phyloP scores from a whole-genome alignment of 352 stramenopile genomes.

The Globisporangium mamillatum region DNA sequence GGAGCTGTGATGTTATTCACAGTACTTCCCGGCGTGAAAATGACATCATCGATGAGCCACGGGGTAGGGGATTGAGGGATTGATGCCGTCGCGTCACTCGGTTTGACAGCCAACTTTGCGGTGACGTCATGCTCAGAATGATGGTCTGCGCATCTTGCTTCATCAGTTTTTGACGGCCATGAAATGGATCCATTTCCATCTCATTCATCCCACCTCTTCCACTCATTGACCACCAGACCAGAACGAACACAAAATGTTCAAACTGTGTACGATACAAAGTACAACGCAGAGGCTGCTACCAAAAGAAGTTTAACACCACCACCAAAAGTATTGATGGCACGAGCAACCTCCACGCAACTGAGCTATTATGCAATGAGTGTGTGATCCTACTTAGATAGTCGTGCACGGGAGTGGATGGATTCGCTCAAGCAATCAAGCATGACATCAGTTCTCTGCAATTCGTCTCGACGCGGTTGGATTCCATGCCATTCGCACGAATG shows the following conservation, averaged over 20 bases:
- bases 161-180: neutral
- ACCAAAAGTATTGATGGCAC: no score
- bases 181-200: conserved; percentile 9
- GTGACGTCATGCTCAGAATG: conserved; percentile 12
- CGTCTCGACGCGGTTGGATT: neutral
- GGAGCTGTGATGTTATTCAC: neutral
- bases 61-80: conserved; percentile 1
- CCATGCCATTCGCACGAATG: neutral
- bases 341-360: neutral
- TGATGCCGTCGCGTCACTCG: conserved; percentile 12
- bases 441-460: neutral
- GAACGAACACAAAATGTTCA: neutral
- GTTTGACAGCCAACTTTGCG: neutral
- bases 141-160: conserved; percentile 7
- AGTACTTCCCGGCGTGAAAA: neutral
- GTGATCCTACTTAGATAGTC: neutral
- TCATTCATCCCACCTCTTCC: neutral
- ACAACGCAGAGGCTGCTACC: neutral
- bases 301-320: neutral
- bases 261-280: neutral
- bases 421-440: neutral
- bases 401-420: neutral
- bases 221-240: neutral
- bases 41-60: conserved; percentile 4
- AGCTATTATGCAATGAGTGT: neutral